These are phyloP conservation scores for Coleophoma eucalyptorum DNA, from an alignment of 2,329 filamentous ascomycete species.

Conservation along the genomic window DNA sequence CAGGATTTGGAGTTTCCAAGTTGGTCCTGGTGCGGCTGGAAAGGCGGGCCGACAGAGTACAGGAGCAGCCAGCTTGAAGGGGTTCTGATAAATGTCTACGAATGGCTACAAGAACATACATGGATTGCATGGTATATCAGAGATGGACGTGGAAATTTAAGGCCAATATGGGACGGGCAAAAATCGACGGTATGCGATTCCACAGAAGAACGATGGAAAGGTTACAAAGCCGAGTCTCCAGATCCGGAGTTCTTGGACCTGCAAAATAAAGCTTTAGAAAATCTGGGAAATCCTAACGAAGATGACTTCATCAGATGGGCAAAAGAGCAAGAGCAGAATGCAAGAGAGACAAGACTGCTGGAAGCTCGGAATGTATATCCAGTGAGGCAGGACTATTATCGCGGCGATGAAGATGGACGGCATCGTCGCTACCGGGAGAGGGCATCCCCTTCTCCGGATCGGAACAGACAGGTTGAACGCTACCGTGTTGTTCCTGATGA, in stretches of 20 bases:
- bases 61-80: slow-evolving; percentile 18
- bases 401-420: slow-evolving; percentile 4
- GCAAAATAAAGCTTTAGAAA: not conserved
- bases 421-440: slow-evolving; percentile 6
- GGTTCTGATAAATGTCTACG: slow-evolving; percentile 17
- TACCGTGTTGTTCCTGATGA: not conserved
- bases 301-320: not conserved
- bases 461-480: not conserved
- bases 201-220: slow-evolving; percentile 1
- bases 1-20: slow-evolving; percentile 24
- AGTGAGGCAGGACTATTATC: not conserved
- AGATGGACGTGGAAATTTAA: slow-evolving; percentile 26
- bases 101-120: slow-evolving; percentile 30
- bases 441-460: too few relatives aligned
- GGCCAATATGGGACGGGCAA: slow-evolving; percentile 23
- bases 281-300: not conserved
- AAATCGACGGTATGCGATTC: not conserved
- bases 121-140: slow-evolving; percentile 33
- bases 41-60: slow-evolving; percentile 16
- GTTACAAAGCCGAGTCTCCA: not conserved
- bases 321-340: slow-evolving; percentile 1
- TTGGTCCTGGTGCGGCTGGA: slow-evolving; percentile 34
- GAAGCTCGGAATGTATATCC: not conserved
- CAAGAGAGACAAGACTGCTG: not conserved
- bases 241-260: not conserved